Base-by-base conservation (phyloP, 1,284 basidiomycete genomes). In the Cutaneotrichosporon mucoides region DNA sequence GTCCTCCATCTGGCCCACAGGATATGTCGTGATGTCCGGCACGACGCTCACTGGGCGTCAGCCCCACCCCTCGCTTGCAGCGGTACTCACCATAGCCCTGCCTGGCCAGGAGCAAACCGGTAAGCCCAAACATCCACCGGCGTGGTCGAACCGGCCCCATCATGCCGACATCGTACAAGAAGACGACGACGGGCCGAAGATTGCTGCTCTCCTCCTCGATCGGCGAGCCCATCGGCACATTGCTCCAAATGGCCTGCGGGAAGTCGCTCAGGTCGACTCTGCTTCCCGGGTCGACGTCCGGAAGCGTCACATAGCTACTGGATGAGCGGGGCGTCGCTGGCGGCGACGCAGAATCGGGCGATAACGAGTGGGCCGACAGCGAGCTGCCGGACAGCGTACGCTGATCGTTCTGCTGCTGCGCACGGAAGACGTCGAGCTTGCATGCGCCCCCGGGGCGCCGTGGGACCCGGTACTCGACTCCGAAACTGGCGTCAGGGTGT, bases 131-230 rank as follows among this genome's bases (percentile, higher is more conserved):
- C 65, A 63, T 64, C 60, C 63, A 62, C 36, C 63, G 64, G 40
- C 36, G 52, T 0, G 64, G 65, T 13, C 49, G 42, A 52, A 67
- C 50, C 3, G 64, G 65, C 10, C 62, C 64, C 40, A 68, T 63
- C 37, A 58, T 63, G 11, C 68, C 66, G 13, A 67, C 51, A 52
- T 70, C 66, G 53, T 66, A 66, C 16, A 70, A 46, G 55, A 70
- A 65, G 36, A 70, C 54, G 12, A 68, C 55, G 38, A 66, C 65
- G 3, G 64, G 64, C 15, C 52, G 53, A 43, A 59, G 55, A 40
- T 52, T 44, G 37, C 41, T 15, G 37, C 49, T 38, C 6, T 42
- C 41, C 15, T 36, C 15, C 43, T 60, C 56, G 16, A 55, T 45
- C n/a, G 59, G 57, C 35, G 56, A 57, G n/a, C 62, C 59, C n/a